A percentile compares a stretch with the other conserved stretches of the same genome.
These are phyloP conservation scores for Mallotus nudiflorus DNA, from an alignment of 345 rosid species.

Conservation along the genomic window DNA sequence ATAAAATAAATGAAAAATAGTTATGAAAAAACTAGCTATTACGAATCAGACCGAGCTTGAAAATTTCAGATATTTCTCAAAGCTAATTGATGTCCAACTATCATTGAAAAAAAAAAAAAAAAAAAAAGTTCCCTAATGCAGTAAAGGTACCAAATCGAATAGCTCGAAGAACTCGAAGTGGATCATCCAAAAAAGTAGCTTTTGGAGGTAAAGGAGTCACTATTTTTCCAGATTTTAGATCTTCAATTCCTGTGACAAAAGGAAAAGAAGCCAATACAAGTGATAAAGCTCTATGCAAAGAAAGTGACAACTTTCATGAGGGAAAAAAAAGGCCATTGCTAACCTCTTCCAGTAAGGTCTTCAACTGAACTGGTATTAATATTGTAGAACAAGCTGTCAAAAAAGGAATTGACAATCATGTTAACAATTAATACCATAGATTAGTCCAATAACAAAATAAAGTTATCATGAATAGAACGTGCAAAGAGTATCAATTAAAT, in stretches of 20 bases:
- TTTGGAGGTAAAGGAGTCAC: slow-evolving; percentile 88
- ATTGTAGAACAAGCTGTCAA: slow-evolving; percentile 84
- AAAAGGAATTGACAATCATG: slow-evolving; percentile 21
- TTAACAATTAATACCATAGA: slow-evolving; percentile 8
- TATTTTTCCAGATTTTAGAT: slow-evolving; percentile 76
- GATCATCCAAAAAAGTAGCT: slow-evolving; percentile 94
- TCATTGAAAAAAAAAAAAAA: background rate
- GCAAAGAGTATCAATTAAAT: background rate
- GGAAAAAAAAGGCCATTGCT: slow-evolving; percentile 11
- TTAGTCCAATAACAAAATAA: background rate
- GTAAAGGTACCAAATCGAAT: slow-evolving; percentile 78
- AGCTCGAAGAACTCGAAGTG: slow-evolving; percentile 92
- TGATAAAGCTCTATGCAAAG: background rate
- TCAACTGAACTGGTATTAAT: slow-evolving; percentile 70
- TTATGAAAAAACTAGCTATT: background rate
- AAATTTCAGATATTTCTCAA: background rate
- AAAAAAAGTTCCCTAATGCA: background rate
- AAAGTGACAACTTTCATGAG: slow-evolving; percentile 7
- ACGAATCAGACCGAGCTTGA: background rate
- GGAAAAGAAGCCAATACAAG: slow-evolving; percentile 1
- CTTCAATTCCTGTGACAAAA: slow-evolving; percentile 59
- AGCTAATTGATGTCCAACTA: background rate
- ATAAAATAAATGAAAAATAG: background rate
- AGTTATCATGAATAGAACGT: background rate
- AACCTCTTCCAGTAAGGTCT: slow-evolving; percentile 91